Conservation (phyloP, 1,139 yeast species). For the Saccharomyces uvarum region DNA sequence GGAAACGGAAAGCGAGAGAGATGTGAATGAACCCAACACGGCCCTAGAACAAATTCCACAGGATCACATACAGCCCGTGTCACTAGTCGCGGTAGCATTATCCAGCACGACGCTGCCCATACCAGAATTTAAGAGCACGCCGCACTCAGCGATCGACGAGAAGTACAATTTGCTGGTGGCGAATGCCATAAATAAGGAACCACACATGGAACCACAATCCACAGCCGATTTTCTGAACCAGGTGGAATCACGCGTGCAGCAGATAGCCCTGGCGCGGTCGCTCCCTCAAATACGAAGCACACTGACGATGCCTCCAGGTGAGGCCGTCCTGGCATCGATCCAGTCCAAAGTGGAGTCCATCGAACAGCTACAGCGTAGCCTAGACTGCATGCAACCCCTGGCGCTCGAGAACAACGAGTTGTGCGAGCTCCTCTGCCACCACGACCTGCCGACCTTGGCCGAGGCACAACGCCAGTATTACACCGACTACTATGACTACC, state of each 20-base stretch:
- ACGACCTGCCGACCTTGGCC: constrained; percentile 13
- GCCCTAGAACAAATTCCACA: not conserved
- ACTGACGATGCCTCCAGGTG: not conserved
- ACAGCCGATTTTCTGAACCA: not conserved
- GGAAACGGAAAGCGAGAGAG: constrained; percentile 27
- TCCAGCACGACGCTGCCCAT: not conserved
- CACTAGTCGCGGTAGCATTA: not conserved
- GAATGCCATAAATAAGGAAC: not conserved
- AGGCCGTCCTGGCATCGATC: constrained; percentile 6
- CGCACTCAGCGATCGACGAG: not conserved
- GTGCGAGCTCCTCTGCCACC: constrained; percentile 8
- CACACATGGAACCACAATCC: constrained; percentile 2
- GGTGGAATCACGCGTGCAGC: not conserved
- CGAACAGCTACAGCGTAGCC: constrained; percentile 7
- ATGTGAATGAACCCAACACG: constrained; percentile 2
- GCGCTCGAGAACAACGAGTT: constrained; percentile 8
- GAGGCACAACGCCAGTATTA: constrained; percentile 16
- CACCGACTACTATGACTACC: constrained; percentile 18
- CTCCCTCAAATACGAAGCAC: not conserved
- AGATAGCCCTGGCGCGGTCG: not conserved
- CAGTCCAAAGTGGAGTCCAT: constrained; percentile 3
- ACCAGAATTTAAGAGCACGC: not conserved
- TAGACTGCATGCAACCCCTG: constrained; percentile 14
- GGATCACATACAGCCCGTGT: not conserved
- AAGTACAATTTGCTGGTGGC: constrained; percentile 1